Percentiles rank a stretch among this genome's conserved stretches.
Evolutionary conservation across 2,329 filamentous ascomycete species (phyloP).

Genomic region (Fusarium sp.): DNA sequence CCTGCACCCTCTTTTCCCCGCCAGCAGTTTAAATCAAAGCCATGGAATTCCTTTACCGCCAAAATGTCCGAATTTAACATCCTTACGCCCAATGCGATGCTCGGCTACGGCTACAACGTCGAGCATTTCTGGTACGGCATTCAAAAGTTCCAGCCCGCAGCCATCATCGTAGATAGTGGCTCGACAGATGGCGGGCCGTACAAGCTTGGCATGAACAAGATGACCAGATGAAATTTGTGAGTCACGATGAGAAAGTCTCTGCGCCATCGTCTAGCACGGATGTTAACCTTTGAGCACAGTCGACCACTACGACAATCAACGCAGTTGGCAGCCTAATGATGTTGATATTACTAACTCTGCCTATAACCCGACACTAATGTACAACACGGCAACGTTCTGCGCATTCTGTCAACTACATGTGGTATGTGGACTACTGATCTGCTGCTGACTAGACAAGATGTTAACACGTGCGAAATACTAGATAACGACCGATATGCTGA

Average conservation of each 20-base stretch:
- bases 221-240: conserved; percentile 42
- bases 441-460: not conserved
- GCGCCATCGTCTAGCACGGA: too few relatives aligned
- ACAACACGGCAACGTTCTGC: conserved; percentile 2
- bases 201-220: conserved; percentile 55
- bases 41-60: not conserved
- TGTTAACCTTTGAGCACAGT: not conserved
- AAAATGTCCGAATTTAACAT: conserved; percentile 36
- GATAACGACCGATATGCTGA: conserved; percentile 6
- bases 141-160: conserved; percentile 41
- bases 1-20: too few relatives aligned
- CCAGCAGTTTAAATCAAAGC: too few relatives aligned
- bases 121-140: conserved; percentile 52
- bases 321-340: not conserved
- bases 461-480: not conserved
- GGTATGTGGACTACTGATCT: not conserved
- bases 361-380: conserved; percentile 1
- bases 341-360: not conserved
- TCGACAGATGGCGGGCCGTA: conserved; percentile 51
- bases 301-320: not conserved
- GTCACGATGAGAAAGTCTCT: not conserved
- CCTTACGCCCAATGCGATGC: conserved; percentile 52
- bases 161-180: conserved; percentile 50
- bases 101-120: conserved; percentile 51
- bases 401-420: conserved; percentile 2